Base-by-base conservation (phyloP, 306 rosid species). In the Urtica urens region DNA sequence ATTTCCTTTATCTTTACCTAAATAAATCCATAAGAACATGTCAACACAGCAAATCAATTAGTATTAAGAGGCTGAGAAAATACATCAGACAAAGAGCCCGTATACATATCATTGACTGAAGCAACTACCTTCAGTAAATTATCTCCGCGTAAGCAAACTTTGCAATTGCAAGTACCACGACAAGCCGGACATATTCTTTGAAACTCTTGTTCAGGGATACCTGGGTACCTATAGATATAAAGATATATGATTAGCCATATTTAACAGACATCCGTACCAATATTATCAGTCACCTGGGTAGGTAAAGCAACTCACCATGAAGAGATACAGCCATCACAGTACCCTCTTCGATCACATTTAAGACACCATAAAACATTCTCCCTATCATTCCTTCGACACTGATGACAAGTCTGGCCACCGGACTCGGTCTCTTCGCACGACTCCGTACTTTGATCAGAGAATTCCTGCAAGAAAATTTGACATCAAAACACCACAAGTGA, bases 171-270 rank as follows among this genome's bases (percentile, higher is more conserved):
- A 52, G 68, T 75, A 60, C 99, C 96, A 47, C 81, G 71, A 57
- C 96, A 92, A 38, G 99, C 94, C 46, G 99, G 99, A 56, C 96
- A 92, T 22, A 46, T 58, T 64, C 59, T 82, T 81, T 77, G 86
- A 60, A 85, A 67, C 44, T 85, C 96, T 47, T 85, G 95, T 69
- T 63, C 26, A 7, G 94, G 53, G 44, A 78, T 60, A 66, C 75
- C 72, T 12, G 78, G 62, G 63, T 92, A 92, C 80, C 99, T 92
- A 66, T 14, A 42, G 49, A 21, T 63, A 60, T 37, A 59, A 55
- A 43, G 50, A 50, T 45, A 51, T 55, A 49, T 60, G 55, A 24
- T 50, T 35, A 46, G 45, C 54, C n/a, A n/a, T n/a, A n/a, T n/a
- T n/a, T n/a, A n/a, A n/a, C n/a, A n/a, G n/a, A n/a, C 64, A 39